Percentiles rank a stretch among this genome's conserved stretches.
Evolutionary conservation across 257 asterid species (phyloP).

Genomic region (Knoxia roxburghii): DNA sequence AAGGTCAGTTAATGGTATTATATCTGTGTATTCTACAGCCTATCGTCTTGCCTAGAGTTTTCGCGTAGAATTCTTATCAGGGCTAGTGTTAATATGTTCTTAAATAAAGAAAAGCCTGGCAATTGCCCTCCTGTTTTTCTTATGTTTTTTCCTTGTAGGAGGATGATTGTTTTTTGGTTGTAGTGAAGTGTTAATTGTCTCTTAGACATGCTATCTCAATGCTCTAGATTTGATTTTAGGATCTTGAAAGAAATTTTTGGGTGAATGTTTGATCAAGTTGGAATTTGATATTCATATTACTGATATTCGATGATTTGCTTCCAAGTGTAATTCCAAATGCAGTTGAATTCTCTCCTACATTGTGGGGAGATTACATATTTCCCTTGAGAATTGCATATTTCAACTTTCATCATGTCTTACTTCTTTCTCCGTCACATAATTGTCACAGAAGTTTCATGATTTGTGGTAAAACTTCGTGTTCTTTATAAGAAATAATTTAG

Average conservation of each 20-base stretch:
- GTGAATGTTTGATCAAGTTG: neutral
- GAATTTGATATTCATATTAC: neutral
- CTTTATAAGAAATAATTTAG: neutral
- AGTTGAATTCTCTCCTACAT: neutral
- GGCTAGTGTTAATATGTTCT: neutral
- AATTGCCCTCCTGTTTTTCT: neutral
- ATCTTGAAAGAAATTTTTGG: neutral
- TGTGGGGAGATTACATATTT: neutral
- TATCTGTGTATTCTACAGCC: neutral
- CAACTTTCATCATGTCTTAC: neutral
- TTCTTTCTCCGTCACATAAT: neutral
- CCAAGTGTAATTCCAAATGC: neutral
- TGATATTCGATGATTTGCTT: neutral
- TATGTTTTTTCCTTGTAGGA: neutral
- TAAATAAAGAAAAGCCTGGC: neutral
- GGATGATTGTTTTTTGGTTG: neutral
- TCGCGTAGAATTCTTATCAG: neutral
- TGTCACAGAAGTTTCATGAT: neutral
- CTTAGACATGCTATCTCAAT: neutral
- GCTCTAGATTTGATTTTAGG: neutral
- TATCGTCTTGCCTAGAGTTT: neutral
- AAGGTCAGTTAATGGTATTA: neutral
- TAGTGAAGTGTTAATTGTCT: neutral
- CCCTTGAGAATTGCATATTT: neutral
- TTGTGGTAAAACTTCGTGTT: neutral